Conservation (phyloP, 495 filamentous ascomycete genomes). For the Tuber calosporum region DNA sequence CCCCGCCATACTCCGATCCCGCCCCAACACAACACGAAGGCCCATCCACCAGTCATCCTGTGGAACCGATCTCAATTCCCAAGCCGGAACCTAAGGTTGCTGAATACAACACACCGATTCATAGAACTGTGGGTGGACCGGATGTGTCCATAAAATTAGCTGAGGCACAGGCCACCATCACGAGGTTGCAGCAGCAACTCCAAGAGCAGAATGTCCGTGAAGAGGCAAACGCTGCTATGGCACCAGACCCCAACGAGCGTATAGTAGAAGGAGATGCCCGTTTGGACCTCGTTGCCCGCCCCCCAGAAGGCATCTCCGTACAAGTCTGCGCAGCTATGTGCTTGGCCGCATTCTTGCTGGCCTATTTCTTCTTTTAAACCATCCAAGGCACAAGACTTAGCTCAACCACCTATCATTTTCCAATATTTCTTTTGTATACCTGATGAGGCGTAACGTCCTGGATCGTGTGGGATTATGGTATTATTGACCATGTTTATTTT, state of each 20-base stretch:
- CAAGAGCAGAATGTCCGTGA: conserved; percentile 67
- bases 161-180: conserved; percentile 68
- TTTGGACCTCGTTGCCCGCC: conserved; percentile 44
- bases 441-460: conserved; percentile 31
- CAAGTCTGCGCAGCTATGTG: conserved; percentile 77
- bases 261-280: conserved; percentile 38
- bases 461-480: conserved; percentile 41
- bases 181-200: conserved; percentile 60
- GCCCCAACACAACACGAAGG: conserved; percentile 46
- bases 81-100: conserved; percentile 24
- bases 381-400: not conserved
- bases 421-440: conserved; percentile 34
- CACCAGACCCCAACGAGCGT: conserved; percentile 26
- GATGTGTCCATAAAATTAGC: conserved; percentile 50
- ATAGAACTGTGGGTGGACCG: conserved; percentile 6
- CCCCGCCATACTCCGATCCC: conserved; percentile 54
- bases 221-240: conserved; percentile 50
- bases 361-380: conserved; percentile 83
- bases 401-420: conserved; percentile 21
- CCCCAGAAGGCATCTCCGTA: conserved; percentile 72
- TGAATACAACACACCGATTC: conserved; percentile 10
- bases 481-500: conserved; percentile 29
- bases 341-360: conserved; percentile 81
- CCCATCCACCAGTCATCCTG: conserved; percentile 17
- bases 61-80: conserved; percentile 7